Conservation (phyloP, 2,329 filamentous ascomycete species). For the Verticillium nonalfalfae region DNA sequence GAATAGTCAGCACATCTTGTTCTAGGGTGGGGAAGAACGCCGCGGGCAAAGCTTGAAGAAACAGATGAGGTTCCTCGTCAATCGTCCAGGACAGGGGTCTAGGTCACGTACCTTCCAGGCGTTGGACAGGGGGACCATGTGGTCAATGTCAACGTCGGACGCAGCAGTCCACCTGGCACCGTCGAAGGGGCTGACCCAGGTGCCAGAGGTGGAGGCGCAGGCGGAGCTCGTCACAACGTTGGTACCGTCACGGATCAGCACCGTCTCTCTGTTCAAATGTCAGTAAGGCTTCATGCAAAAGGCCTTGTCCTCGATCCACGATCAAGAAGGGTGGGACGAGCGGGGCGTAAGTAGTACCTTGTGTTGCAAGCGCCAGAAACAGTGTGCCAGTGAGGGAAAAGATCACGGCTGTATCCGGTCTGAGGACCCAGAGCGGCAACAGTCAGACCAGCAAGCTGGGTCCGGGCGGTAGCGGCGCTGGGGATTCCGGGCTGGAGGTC, state of each 20-base stretch:
- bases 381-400: constrained; percentile 68
- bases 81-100: constrained; percentile 32
- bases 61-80: too few relatives aligned
- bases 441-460: constrained; percentile 50
- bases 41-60: too few relatives aligned
- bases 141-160: constrained; percentile 73
- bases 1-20: constrained; percentile 4
- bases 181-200: constrained; percentile 69
- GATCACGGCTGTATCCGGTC: constrained; percentile 54
- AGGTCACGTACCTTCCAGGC: constrained; percentile 49
- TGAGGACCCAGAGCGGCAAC: constrained; percentile 49
- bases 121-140: constrained; percentile 75
- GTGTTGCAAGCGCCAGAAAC: constrained; percentile 64
- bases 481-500: constrained; percentile 53
- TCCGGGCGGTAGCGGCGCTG: constrained; percentile 45
- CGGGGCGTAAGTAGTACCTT: background rate
- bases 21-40: too few relatives aligned
- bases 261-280: constrained; percentile 45
- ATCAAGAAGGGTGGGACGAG: background rate
- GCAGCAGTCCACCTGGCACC: constrained; percentile 63
- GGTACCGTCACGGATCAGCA: constrained; percentile 68
- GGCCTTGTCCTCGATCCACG: too few relatives aligned
- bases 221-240: constrained; percentile 50
- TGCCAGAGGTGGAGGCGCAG: constrained; percentile 60
- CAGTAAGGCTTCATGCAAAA: background rate